Percentiles rank a stretch among this genome's conserved stretches.
Evolutionary conservation across 2,329 filamentous ascomycete species (phyloP).

Genomic region (Monosporascus sp.): DNA sequence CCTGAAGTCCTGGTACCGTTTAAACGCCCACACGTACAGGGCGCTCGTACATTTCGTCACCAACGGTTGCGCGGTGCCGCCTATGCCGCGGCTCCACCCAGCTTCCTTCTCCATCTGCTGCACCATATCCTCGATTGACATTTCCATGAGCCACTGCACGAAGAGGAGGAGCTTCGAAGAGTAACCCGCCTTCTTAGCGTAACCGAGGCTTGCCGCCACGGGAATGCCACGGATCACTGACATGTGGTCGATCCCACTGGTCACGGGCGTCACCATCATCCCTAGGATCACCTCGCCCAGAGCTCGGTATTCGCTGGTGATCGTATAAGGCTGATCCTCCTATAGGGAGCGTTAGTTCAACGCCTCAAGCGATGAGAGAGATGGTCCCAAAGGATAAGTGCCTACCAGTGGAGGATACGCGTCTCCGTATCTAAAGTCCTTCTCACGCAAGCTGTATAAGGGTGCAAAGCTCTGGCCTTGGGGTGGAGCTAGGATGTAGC

Average conservation of each 20-base stretch:
- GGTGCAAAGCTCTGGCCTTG: constrained; percentile 1
- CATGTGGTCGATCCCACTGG: constrained; percentile 6
- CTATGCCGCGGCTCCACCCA: not conserved
- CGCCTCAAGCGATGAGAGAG: not conserved
- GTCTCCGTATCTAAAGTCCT: constrained; percentile 10
- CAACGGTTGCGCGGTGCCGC: not conserved
- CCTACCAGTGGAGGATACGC: constrained; percentile 22
- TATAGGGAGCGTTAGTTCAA: constrained; percentile 10
- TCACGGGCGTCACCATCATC: constrained; percentile 25
- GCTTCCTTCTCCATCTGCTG: constrained; percentile 14
- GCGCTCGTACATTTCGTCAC: not conserved
- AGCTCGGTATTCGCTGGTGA: constrained; percentile 25
- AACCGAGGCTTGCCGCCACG: constrained; percentile 9
- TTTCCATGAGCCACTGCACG: constrained; percentile 20
- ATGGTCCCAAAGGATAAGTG: not conserved
- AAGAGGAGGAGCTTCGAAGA: constrained; percentile 17
- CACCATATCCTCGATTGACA: not conserved
- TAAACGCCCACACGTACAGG: not conserved
- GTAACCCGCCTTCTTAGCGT: constrained; percentile 7
- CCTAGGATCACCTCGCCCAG: constrained; percentile 24
- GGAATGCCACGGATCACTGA: constrained; percentile 5
- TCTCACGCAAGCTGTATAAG: constrained; percentile 13
- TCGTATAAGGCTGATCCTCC: constrained; percentile 24
- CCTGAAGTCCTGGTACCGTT: constrained; percentile 1
- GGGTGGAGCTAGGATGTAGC: constrained; percentile 21